Evolutionary conservation across 345 rosid species (phyloP), one percentile per base, ranked within the genome.

Genomic region (Corymbia maculata): DNA sequence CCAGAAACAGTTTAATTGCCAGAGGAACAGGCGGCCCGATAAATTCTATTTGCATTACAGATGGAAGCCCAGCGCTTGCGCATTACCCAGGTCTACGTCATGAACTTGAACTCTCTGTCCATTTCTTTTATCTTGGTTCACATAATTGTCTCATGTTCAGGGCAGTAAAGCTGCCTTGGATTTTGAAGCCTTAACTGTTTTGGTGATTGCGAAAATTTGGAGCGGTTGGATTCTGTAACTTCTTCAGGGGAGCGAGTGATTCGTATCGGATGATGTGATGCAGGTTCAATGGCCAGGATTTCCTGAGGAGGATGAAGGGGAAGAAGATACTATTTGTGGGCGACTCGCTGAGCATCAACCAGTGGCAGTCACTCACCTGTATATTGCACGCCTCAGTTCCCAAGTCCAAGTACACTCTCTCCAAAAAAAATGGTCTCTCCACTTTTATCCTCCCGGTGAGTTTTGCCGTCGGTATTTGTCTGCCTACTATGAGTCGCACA

Each of bases 341-440:
- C 26, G 98, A 97, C 90, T 97, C 98, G 47, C 87, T 97, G 8
- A 96, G 99, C 93, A 86, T 93, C 64, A 96, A 95, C 86, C 97
- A 95, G 91, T 96, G 98, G 96, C 90, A 95, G 85, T 96, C 99
- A 4, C 88, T 96, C 6, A 89, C 94, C 6, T 97, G 99, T 92
- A 94, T 96, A 93, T 91, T 96, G 89, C 93, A 94, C 89, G 93
- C 95, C 2, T 80, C 94, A 44, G 89, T 93, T 85, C 98, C 97
- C 8, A 86, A 86, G 66, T 87, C 94, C 52, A 91, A 51, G 4
- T 94, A 93, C 88, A 90, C 90, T 32, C n/a, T 93, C 16, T 52
- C 80, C 13, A 91, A 91, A 85, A 70, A 84, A 55, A 93, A 89
- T 10, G 90, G 57, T 26, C 87, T 91, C 85, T 92, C 95, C 7